Percentiles rank a stretch among this genome's conserved stretches.
Evolutionary conservation across 176 grass and related monocot genomes (phyloP).

Genomic region (Stipa capillata): DNA sequence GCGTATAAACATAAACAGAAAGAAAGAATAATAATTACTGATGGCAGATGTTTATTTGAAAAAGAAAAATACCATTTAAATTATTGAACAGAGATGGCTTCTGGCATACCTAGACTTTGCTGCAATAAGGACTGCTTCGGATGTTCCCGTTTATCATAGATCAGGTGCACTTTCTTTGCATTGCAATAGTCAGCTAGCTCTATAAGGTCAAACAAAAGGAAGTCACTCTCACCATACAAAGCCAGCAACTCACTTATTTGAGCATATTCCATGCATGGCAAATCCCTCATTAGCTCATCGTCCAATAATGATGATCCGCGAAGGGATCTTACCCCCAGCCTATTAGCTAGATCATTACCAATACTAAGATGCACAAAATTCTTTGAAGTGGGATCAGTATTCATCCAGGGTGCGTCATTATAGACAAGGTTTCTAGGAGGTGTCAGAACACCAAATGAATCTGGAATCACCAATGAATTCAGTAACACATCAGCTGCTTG

Average conservation of each 20-base stretch:
- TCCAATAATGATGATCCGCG: slow-evolving; percentile 75
- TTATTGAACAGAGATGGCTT: background rate
- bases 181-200: slow-evolving; percentile 93
- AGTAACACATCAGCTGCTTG: slow-evolving; percentile 55
- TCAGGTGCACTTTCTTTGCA: slow-evolving; percentile 85
- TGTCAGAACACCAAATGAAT: slow-evolving; percentile 68
- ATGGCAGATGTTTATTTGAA: background rate
- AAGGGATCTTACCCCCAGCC: slow-evolving; percentile 77
- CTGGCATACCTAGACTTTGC: slow-evolving; percentile 75
- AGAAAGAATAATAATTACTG: background rate
- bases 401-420: slow-evolving; percentile 96
- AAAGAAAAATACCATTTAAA: background rate
- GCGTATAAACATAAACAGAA: background rate
- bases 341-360: slow-evolving; percentile 84
- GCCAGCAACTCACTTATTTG: slow-evolving; percentile 83
- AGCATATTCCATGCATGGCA: slow-evolving; percentile 84
- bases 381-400: slow-evolving; percentile 48
- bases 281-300: slow-evolving; percentile 81
- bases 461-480: slow-evolving; percentile 72
- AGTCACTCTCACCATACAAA: slow-evolving; percentile 79
- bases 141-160: slow-evolving; percentile 97
- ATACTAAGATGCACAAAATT: slow-evolving; percentile 78
- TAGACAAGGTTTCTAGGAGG: slow-evolving; percentile 79
- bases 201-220: slow-evolving; percentile 87
- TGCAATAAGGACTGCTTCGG: slow-evolving; percentile 84